Evolutionary conservation across 2,329 filamentous ascomycete species (phyloP).

Genomic region (Aspergillus terreus): DNA sequence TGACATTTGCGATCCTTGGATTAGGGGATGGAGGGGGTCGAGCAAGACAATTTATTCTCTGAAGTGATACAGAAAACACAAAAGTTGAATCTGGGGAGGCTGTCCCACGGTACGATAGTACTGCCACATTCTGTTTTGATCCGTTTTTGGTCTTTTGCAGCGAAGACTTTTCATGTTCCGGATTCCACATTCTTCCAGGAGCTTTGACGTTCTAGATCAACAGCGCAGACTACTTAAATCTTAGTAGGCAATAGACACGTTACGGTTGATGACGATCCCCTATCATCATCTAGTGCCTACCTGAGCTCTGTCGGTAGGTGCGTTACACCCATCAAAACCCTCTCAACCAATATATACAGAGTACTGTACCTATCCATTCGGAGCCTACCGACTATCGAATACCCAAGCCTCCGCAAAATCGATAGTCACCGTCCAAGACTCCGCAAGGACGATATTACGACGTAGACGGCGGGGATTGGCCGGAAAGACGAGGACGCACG

Average conservation of each 20-base stretch:
- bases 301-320: no score
- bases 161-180: not conserved
- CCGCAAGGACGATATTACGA: not conserved
- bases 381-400: no score
- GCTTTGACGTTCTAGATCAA: slow-evolving; percentile 13
- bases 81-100: not conserved
- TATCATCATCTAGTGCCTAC: not conserved
- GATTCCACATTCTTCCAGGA: not conserved
- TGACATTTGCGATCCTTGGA: slow-evolving; percentile 1
- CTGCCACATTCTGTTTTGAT: not conserved
- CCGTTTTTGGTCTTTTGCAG: not conserved
- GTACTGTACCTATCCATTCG: no score
- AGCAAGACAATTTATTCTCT: not conserved
- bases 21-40: slow-evolving; percentile 1
- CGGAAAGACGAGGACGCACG: not conserved
- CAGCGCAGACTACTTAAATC: slow-evolving; percentile 6
- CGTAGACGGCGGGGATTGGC: not conserved
- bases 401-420: no score
- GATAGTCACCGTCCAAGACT: no score
- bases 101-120: not conserved
- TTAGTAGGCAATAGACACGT: slow-evolving; percentile 7
- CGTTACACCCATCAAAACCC: no score
- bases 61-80: not conserved
- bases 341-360: no score
- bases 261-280: not conserved